Evolutionary conservation across 2,329 filamentous ascomycete species (phyloP), one percentile per base, ranked within the genome.

Genomic region (Orbilia brochopaga): DNA sequence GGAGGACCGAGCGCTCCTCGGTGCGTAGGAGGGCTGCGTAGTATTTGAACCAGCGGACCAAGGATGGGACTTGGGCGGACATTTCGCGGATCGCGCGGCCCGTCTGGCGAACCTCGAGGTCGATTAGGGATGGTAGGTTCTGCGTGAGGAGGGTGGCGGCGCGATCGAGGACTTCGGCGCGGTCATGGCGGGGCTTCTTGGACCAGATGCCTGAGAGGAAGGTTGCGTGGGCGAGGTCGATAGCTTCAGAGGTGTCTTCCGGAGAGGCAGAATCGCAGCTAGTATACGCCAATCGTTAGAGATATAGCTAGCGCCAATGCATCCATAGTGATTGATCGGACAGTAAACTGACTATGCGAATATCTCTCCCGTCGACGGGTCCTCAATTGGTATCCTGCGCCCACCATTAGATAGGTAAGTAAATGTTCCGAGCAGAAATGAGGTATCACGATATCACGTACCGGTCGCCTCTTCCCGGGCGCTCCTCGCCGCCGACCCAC

Each of bases 21-120:
- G 85, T 87, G n/a, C 88, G 84, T 32, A 89, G 82, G 0, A 90
- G 77, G 0, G 87, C 82, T 1, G 87, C 87, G 76, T 88, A 91
- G 80, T 90, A 90, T 69, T 85, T 86, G 79, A 90, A 86, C 88
- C 88, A 90, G 48, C 86, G 85, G 0, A 86, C 83, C 0, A 90
- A 81, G 0, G 85, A 86, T 0, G 86, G 85, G 3, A 88, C 84
- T 77, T 90, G 88, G 0, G 88, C 87, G 54, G 83, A 82, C 87
- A 91, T 89, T 78, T 90, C 88, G 24, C 88, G 85, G 27, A 88
- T 81, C 0, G 85, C 85, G 0, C 88, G 85, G 1, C 88, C 88
- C 0, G 88, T 91, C 78, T 90, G 88, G 35, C 78, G 80, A 6
- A 88, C 86, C 78, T 91, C 88, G 2, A 89, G 81, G 7, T 80